A percentile compares a stretch with the other conserved stretches of the same genome.
These are phyloP conservation scores for Phalaenopsis equestris DNA, from an alignment of 106 monocot species.

Conservation along the genomic window DNA sequence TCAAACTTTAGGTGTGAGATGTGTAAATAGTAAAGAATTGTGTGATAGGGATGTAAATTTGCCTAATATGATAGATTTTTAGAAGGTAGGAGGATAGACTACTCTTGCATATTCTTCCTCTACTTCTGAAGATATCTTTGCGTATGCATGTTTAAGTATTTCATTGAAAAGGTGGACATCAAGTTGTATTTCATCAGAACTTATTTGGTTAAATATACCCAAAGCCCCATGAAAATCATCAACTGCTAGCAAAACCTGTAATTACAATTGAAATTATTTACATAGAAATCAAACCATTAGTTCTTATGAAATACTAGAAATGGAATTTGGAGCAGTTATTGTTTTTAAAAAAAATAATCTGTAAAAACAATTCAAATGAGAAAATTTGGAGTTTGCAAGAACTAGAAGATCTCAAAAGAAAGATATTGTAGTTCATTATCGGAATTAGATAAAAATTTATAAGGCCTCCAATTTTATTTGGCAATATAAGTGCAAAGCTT, in stretches of 20 bases:
- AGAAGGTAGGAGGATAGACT: not conserved
- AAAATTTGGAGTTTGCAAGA: not conserved
- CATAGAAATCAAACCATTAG: not conserved
- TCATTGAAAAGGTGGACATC: slow-evolving; percentile 76
- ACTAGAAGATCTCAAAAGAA: not conserved
- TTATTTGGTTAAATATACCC: slow-evolving; percentile 33
- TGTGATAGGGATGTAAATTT: too few species aligned
- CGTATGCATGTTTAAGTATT: slow-evolving; percentile 49
- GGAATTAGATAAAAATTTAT: not conserved
- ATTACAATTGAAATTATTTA: not conserved
- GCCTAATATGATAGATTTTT: not conserved
- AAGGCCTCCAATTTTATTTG: not conserved
- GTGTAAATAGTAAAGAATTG: too few species aligned
- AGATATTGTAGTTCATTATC: not conserved
- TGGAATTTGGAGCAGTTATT: not conserved
- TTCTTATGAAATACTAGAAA: not conserved
- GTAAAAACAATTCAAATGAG: not conserved
- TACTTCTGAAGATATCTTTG: slow-evolving; percentile 31
- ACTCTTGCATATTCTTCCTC: not conserved
- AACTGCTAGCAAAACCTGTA: slow-evolving; percentile 54
- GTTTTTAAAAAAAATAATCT: not conserved
- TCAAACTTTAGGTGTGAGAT: too few species aligned
- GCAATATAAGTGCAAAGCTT: too few species aligned
- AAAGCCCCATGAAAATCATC: slow-evolving; percentile 54
- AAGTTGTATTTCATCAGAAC: slow-evolving; percentile 31